Evolutionary conservation across 768 basidiomycete species (phyloP), one percentile per base, ranked within the genome.

Genomic region (Lactifluus pinguis): DNA sequence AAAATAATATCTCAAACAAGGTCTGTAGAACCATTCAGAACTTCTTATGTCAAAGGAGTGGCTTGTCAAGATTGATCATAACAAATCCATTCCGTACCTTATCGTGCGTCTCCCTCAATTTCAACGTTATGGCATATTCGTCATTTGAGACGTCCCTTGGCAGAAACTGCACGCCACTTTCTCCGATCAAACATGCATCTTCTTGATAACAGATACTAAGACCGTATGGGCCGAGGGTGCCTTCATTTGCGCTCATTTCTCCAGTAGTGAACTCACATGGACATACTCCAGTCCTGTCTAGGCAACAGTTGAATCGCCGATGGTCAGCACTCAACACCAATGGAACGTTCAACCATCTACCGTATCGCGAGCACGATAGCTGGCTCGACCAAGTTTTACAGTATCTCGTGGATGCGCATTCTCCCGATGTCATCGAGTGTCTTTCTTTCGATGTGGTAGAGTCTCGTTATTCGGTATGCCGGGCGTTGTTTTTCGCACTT

Each of bases 181-280:
- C 3, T 76, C 77, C 19, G 83, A 89, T 66, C 72, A 80, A 53
- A 76, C 77, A 21, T 87, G 86, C 66, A 77, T 73, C 61, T 68
- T 89, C 50, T 68, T 91, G 66, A 69, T 89, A 54, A 89, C 89
- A 11, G 89, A 91, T 71, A 90, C 86, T 13, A 87, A 81, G 69
- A 76, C 74, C 25, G 83, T 84, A 10, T 92, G 87, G 87, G 77
- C 75, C 14, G 89, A 92, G 83, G 85, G 89, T 87, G 64, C 56
- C 57, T 60, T 1, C 60, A 55, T 65, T 53, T 49, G 55, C 60
- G 34, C 32, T 41, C 17, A 7, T 55, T 13, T 52, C 53, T 57
- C 59, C 56, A 21, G 36, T 56, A 6, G 6, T 30, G 29, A 10
- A 32, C 50, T 42, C 14, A 25, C 25, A 51, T 47, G 30, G 45